Evolutionary conservation across 768 basidiomycete genomes (phyloP).

Genomic region (Brasilioporus rufonigricans): DNA sequence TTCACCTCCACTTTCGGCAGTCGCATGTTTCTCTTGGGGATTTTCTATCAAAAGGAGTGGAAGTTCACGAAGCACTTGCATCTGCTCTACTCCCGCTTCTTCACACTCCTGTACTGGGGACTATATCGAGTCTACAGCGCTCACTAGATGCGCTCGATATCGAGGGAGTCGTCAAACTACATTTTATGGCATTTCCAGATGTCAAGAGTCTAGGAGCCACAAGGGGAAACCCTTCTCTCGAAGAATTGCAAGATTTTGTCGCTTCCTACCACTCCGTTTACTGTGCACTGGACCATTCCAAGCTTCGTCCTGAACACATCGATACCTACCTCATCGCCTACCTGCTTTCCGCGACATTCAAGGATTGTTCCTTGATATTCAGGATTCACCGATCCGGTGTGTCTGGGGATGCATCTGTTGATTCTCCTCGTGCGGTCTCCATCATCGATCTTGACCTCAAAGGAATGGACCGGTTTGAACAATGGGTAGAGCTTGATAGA

Average conservation of each 20-base stretch:
- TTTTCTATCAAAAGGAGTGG: constrained; percentile 20
- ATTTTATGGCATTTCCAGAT: constrained; percentile 21
- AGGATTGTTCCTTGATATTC: constrained; percentile 86
- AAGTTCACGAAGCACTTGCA: constrained; percentile 51
- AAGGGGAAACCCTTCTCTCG: constrained; percentile 51
- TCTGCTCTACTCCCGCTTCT: constrained; percentile 45
- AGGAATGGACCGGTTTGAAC: constrained; percentile 54
- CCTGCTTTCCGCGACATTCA: constrained; percentile 90
- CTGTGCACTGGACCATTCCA: constrained; percentile 35
- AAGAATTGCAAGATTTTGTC: constrained; percentile 67
- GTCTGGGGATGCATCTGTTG: constrained; percentile 28
- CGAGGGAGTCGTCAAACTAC: constrained; percentile 63
- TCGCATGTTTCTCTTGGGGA: constrained; percentile 6
- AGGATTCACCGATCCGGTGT: constrained; percentile 21
- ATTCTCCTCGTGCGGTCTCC: constrained; percentile 42
- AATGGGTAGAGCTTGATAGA: constrained; percentile 74
- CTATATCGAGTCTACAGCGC: constrained; percentile 62
- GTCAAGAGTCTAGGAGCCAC: constrained; percentile 27
- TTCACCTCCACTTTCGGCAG: constrained; percentile 3
- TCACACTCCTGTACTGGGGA: constrained; percentile 49
- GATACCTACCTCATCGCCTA: constrained; percentile 71
- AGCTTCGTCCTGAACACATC: constrained; percentile 43
- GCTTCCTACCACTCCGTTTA: constrained; percentile 45
- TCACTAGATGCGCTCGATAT: constrained; percentile 82
- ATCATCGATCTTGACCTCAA: constrained; percentile 91